Base-by-base conservation (phyloP, 192 early-diverging fungal genomes). In the Lobulomyces angularis region DNA sequence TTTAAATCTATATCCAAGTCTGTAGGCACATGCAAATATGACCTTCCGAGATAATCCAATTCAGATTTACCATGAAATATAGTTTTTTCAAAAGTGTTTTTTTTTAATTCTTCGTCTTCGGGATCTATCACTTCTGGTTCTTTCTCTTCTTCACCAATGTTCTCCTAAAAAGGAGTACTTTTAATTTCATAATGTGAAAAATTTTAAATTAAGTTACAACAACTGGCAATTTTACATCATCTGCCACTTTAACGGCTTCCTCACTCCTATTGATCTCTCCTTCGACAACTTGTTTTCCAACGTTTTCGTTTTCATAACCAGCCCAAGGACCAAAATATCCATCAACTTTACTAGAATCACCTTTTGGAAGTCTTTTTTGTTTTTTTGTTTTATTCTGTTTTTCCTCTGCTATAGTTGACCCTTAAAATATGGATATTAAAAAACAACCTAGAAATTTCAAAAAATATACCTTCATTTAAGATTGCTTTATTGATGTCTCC, bases 311-410 rank as follows among this genome's bases (percentile, higher is more conserved):
- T 37, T 85, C 82, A 54, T 82, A 98, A 1, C 89, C 84, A 0
- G 89, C 88, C 94, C 91, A 96, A 3, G 91, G 94, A 1, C 94
- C 94, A 43, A 70, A 65, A 46, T 86, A 96, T 5, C 83, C 88
- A 18, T 84, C 81, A 4, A 88, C 41, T 35, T 81, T 64, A 2
- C 58, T 56, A 2, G 86, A 51, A 34, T 93, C 81, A 27, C 89
- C 90, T 40, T 77, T 81, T 7, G 62, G 54, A 50, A 83, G 77
- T 2, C 44, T 88, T 76, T 49, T 80, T 68, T 45, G 75, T 55
- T 48, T 83, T 68, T 35, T 55, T 49, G 6, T 37, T 27, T 21
- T 35, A 47, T 36, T 54, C 41, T 6, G 34, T 32, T 29, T 58
- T 69, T 40, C 62, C 64, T 9, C 45, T 43, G 1, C 27, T 35